Conservation (phyloP, 2,329 filamentous ascomycete genomes). For the Colletotrichum trifolii region DNA sequence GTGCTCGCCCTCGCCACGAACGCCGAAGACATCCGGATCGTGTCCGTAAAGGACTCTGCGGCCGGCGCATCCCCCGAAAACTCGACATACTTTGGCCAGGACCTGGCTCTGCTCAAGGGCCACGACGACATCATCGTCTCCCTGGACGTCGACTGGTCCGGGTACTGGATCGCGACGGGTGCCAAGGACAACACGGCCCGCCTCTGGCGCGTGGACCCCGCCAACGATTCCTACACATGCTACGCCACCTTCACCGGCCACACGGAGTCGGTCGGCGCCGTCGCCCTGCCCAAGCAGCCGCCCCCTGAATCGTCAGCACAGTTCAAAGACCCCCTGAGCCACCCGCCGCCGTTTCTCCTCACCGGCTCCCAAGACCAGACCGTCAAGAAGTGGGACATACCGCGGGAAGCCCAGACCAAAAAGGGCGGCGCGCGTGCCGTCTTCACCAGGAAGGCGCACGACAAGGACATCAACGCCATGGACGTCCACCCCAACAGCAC, state of each 20-base stretch:
- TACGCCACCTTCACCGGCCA: constrained; percentile 89
- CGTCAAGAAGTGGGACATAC: constrained; percentile 92
- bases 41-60: constrained; percentile 71
- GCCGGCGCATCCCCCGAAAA: constrained; percentile 43
- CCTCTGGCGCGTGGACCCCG: constrained; percentile 87
- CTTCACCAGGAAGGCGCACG: constrained; percentile 94
- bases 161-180: constrained; percentile 94
- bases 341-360: constrained; percentile 86
- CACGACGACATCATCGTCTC: constrained; percentile 97
- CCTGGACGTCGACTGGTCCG: constrained; percentile 95
- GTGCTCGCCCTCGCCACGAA: constrained; percentile 93
- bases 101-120: constrained; percentile 85
- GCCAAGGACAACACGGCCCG: constrained; percentile 96
- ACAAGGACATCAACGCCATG: constrained; percentile 98
- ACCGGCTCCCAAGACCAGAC: constrained; percentile 97
- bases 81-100: constrained; percentile 82
- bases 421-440: constrained; percentile 72
- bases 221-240: constrained; percentile 79
- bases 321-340: constrained; percentile 76
- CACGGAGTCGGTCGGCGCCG: constrained; percentile 91
- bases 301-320: constrained; percentile 78
- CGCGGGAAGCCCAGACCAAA: constrained; percentile 60
- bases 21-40: constrained; percentile 89
- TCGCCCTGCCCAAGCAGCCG: constrained; percentile 79
- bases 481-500: constrained; percentile 79